A percentile compares a stretch with the other conserved stretches of the same genome.
phyloP scores from a whole-genome alignment of 371 early-diverging fungal genomes.

The Apophysomyces elegans region DNA sequence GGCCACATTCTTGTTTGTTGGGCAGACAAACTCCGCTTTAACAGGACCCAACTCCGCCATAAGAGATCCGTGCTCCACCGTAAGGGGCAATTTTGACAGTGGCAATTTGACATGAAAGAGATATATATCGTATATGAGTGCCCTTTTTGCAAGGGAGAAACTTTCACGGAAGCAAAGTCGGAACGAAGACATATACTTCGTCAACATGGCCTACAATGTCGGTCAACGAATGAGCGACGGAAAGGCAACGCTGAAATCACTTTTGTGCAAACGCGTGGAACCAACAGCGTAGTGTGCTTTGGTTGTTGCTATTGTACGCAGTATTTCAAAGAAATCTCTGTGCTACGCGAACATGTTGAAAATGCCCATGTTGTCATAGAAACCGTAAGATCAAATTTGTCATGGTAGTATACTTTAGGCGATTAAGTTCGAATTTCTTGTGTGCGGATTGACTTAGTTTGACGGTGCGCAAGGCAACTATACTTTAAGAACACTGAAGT shows the following conservation, averaged over 20 bases:
- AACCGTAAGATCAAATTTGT: background rate
- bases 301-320: constrained; percentile 4
- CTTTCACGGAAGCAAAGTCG: background rate
- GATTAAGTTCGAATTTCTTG: background rate
- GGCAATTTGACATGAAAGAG: background rate
- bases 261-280: background rate
- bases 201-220: background rate
- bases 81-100: background rate
- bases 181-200: background rate
- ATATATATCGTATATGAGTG: background rate
- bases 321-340: background rate
- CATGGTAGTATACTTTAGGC: background rate
- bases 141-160: background rate
- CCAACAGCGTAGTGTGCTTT: background rate
- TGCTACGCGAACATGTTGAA: background rate
- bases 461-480: background rate
- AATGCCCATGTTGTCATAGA: background rate
- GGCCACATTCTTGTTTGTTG: no score
- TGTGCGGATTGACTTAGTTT: background rate
- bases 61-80: no score
- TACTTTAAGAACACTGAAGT: background rate
- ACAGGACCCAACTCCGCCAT: no score
- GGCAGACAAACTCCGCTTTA: no score
- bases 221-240: background rate
- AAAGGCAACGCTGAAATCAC: constrained; percentile 1